Evolutionary conservation across 2,329 filamentous ascomycete genomes (phyloP), one percentile per base, ranked within the genome.

Genomic region (Microdochium nivale): DNA sequence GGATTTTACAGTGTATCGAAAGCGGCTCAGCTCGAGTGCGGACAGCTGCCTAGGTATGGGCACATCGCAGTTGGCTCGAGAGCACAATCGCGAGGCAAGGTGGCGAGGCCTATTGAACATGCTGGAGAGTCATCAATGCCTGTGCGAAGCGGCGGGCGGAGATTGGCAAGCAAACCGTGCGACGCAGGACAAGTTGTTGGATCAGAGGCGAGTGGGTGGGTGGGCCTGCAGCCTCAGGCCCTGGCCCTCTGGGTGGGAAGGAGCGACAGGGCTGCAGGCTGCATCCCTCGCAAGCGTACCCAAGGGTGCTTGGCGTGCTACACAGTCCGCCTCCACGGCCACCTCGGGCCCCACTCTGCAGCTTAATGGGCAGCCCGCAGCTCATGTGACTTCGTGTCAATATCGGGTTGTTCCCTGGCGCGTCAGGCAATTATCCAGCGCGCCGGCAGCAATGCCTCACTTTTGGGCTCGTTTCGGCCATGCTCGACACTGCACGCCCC

Each of bases 331-430:
- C 13, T 23, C 40, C 40, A 13, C 40, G 21, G 40, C 3, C 40
- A 44, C n/a, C 40, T 19, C 40, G 8, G 19, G 40, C 40, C 19
- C 40, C 40, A 23, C 40, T 23, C 21, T 16, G 5, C 9, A 19
- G 40, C 40, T 44, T 24, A 44, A 44, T 23, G 40, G 21, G 40
- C 40, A 44, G 40, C 40, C 35, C 40, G 40, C 40, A 44, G 40
- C 40, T 44, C 40, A 44, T 44, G 40, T 44, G 40, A 44, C 40
- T 44, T 44, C 40, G 40, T 44, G 40, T 44, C 40, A 44, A 23
- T 44, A 44, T 44, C 40, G 40, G 21, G 40, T 44, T 44, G 40
- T 13, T 7, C n/a, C 21, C 16, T 19, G 40, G 10, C 40, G 40
- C 40, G 40, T 44, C 40, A 44, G 40, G 40, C 40, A 44, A 44